A percentile compares a stretch with the other conserved stretches of the same genome.
phyloP scores from a whole-genome alignment of 768 basidiomycete genomes.

The Kockovaella imperatae region DNA sequence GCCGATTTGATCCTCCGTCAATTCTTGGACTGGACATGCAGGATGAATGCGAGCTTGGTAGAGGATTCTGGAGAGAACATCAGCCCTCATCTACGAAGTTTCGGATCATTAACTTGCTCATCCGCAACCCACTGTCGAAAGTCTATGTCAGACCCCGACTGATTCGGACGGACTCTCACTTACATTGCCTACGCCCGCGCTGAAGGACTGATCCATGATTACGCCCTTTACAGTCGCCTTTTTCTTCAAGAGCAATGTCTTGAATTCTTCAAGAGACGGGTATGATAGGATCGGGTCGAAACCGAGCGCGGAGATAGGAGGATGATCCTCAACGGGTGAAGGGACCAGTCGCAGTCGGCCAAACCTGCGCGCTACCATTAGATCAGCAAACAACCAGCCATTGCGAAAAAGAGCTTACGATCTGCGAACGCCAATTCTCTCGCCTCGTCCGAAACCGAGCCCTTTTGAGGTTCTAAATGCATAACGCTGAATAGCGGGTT shows the following conservation, averaged over 20 bases:
- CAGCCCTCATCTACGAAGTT: slow-evolving; percentile 39
- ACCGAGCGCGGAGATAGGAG: slow-evolving; percentile 64
- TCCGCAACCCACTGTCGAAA: slow-evolving; percentile 59
- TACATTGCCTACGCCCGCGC: slow-evolving; percentile 66
- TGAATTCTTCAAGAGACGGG: slow-evolving; percentile 55
- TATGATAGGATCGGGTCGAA: slow-evolving; percentile 70
- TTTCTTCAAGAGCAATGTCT: slow-evolving; percentile 50
- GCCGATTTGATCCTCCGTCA: slow-evolving; percentile 51
- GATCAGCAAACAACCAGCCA: neutral
- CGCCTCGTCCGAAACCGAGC: slow-evolving; percentile 40
- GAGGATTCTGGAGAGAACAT: slow-evolving; percentile 50
- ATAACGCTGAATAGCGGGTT: slow-evolving; percentile 47
- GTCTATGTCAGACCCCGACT: neutral
- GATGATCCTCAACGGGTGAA: slow-evolving; percentile 53
- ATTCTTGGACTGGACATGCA: slow-evolving; percentile 56
- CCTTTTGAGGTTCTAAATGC: slow-evolving; percentile 50
- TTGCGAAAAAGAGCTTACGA: slow-evolving; percentile 19
- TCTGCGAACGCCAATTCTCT: slow-evolving; percentile 63
- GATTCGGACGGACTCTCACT: slow-evolving; percentile 1
- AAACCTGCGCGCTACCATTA: slow-evolving; percentile 53
- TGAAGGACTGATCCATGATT: slow-evolving; percentile 71
- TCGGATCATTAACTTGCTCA: slow-evolving; percentile 27
- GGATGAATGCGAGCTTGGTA: slow-evolving; percentile 70
- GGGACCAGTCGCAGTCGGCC: slow-evolving; percentile 60
- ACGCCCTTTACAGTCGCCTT: slow-evolving; percentile 64